Base-by-base conservation (phyloP, 2,329 filamentous ascomycete genomes). In the Metarhizium sp. region DNA sequence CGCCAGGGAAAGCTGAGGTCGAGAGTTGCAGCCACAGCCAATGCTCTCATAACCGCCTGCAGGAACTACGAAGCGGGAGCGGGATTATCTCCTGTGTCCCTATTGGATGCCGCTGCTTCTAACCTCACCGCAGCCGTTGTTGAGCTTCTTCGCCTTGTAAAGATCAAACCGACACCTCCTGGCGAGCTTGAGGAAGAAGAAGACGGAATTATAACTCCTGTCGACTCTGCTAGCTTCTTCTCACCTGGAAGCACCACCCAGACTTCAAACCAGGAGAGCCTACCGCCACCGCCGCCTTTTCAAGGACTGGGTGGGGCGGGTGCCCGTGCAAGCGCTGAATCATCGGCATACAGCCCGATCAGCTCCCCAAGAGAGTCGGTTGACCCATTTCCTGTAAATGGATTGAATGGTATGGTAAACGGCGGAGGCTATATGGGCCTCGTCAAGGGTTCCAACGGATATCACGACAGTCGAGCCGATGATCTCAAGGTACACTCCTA, bases 31-130 rank as follows among this genome's bases (percentile, higher is more conserved):
- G 87, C 87, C 2, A 95, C 92, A 1, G 92, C 94, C 51, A 97
- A 97, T 76, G 94, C 92, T 66, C 78, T 99, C 56, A 96, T 97
- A 64, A 97, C 92, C 2, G 90, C 92, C 1, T 87, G 90, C 38
- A 96, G 95, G 74, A 96, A 96, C 66, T 96, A 94, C 69, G 86
- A 88, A 38, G 80, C 83, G 11, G 86, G 90, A 0, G 85, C 83
- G 20, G 94, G 94, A 34, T 81, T 99, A 36, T 92, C 90, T 1
- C 94, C 94, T 0, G 87, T 99, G n/a, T 95, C 90, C 6, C 74
- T 99, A 3, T 77, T 99, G 25, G 94, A 99, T 69, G 94, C 92
- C 3, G 92, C 94, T 2, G 91, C 92, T 7, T 94, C 90, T 29
- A 91, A 99, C 71, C 78, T 97, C 40, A 90, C 90, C 1, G 85